Percentiles rank a stretch among this genome's conserved stretches.
These are phyloP conservation scores for Citrus sp. DNA, from an alignment of 345 rosid genomes.

Conservation along the genomic window DNA sequence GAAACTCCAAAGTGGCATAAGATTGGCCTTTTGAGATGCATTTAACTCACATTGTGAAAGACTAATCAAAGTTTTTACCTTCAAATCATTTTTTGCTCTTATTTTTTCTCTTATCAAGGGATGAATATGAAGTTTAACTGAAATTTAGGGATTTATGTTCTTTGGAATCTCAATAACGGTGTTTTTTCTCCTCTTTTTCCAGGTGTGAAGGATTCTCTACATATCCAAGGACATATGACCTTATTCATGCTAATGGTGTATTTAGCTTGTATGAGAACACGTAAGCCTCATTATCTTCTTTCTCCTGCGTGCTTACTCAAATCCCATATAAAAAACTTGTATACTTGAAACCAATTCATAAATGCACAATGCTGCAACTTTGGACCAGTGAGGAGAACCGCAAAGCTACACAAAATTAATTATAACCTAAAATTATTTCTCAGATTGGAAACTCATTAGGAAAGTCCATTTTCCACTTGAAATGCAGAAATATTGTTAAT, in stretches of 20 bases:
- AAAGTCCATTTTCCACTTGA: not conserved
- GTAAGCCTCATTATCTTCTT: constrained; percentile 35
- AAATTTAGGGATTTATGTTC: not conserved
- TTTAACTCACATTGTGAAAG: not conserved
- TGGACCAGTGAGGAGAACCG: not conserved
- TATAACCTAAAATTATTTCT: not conserved
- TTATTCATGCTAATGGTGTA: constrained; percentile 80
- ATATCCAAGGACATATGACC: constrained; percentile 92
- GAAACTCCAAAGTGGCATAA: not conserved
- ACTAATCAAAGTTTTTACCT: not conserved
- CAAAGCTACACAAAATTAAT: not conserved
- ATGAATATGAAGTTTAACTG: not conserved
- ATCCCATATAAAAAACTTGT: not conserved
- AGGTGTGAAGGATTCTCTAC: constrained; percentile 99
- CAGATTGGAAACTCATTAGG: not conserved
- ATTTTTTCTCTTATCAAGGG: not conserved
- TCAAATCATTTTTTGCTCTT: not conserved
- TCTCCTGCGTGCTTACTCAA: not conserved
- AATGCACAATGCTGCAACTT: not conserved
- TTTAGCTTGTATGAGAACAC: constrained; percentile 72
- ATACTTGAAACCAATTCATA: not conserved
- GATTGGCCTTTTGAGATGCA: not conserved
- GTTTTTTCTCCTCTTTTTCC: not conserved
- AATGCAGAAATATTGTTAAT: not conserved
- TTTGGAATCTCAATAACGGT: not conserved